Conservation (phyloP, 2,329 filamentous ascomycete genomes). For the Aspergillus sp. region DNA sequence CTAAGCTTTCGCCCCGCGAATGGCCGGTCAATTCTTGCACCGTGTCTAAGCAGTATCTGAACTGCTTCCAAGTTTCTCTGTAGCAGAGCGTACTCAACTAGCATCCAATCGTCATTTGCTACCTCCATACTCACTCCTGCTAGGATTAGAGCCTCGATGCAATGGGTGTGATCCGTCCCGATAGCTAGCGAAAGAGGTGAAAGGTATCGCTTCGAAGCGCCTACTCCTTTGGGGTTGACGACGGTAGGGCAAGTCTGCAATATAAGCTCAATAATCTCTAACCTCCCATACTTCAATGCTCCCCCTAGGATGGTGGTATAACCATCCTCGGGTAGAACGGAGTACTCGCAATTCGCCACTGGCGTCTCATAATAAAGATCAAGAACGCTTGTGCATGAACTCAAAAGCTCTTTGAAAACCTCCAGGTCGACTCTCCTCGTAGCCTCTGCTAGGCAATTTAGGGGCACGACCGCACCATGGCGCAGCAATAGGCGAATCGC, state of each 20-base stretch:
- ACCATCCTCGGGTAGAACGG: neutral
- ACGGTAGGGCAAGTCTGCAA: neutral
- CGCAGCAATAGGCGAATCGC: neutral
- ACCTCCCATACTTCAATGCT: neutral
- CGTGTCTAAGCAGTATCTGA: neutral
- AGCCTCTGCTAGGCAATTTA: neutral
- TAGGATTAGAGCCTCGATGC: neutral
- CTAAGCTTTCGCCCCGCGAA: neutral
- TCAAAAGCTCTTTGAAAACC: neutral
- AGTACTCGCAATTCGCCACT: too few relatives aligned
- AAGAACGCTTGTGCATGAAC: neutral
- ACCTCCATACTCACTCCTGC: neutral
- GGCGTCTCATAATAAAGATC: neutral
- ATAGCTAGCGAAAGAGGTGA: neutral
- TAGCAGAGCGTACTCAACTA: neutral
- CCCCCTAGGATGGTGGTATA: neutral
- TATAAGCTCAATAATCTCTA: neutral
- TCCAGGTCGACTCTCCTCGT: neutral
- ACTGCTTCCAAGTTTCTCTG: neutral
- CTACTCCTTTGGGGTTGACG: neutral
- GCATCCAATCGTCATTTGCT: neutral
- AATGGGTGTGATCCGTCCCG: neutral
- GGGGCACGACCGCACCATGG: neutral
- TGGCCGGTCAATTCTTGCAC: neutral
- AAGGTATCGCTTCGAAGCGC: neutral